phyloP scores from a whole-genome alignment of 345 rosid genomes.

The Eucalyptus dawsonii region DNA sequence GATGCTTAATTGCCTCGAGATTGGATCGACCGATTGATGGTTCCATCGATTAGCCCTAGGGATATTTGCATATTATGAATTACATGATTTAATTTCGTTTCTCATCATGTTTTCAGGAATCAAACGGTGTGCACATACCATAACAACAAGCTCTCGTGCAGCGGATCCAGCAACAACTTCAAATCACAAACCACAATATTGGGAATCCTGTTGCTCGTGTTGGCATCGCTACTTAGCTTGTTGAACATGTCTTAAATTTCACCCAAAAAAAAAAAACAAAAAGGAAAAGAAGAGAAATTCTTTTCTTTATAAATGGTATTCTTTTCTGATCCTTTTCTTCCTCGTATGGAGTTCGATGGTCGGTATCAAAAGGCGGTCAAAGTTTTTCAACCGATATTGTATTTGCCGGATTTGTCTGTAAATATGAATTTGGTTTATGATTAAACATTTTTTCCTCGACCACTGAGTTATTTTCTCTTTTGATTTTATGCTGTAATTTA shows the following conservation, averaged over 20 bases:
- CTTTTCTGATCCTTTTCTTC: neutral
- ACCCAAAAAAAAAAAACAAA: neutral
- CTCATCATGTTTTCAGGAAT: conserved; percentile 19
- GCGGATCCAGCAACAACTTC: too few relatives aligned
- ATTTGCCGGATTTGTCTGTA: neutral
- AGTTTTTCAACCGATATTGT: neutral
- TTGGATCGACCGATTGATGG: neutral
- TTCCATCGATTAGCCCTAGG: neutral
- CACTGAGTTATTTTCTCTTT: neutral
- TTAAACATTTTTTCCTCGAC: neutral
- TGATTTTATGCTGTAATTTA: neutral
- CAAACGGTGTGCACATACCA: too few relatives aligned
- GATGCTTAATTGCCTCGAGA: neutral
- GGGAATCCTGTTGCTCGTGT: conserved; percentile 14
- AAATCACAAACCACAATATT: conserved; percentile 17
- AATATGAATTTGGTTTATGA: neutral
- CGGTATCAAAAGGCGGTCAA: neutral
- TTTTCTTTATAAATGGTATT: neutral
- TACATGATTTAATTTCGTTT: neutral
- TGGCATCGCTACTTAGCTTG: neutral
- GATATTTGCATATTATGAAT: neutral
- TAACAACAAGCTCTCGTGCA: too few relatives aligned
- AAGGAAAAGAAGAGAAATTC: neutral
- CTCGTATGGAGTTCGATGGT: neutral
- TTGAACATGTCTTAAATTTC: neutral